Conservation (phyloP, 2,329 filamentous ascomycete genomes). For the Colletotrichum sojae region DNA sequence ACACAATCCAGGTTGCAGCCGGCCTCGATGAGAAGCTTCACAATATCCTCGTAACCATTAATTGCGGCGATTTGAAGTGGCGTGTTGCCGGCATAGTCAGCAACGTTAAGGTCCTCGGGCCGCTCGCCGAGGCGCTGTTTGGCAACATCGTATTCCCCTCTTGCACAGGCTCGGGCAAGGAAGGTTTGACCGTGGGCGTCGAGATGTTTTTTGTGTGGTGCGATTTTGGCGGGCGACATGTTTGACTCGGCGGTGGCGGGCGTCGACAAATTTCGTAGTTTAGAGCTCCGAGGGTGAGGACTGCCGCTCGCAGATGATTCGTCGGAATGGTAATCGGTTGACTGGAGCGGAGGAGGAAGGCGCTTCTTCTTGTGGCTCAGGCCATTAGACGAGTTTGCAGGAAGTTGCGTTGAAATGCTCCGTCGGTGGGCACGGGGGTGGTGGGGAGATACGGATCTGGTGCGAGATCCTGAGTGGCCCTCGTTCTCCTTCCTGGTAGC, state of each 20-base stretch:
- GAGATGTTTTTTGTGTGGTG: slow-evolving; percentile 85
- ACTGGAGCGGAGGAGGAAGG: slow-evolving; percentile 71
- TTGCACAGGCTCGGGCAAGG: slow-evolving; percentile 90
- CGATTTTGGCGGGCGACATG: slow-evolving; percentile 77
- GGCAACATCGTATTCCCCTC: slow-evolving; percentile 84
- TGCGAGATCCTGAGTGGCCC: slow-evolving; percentile 44
- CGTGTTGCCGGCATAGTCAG: slow-evolving; percentile 96
- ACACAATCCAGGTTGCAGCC: slow-evolving; percentile 87
- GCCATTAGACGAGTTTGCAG: slow-evolving; percentile 68
- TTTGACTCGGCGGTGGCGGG: slow-evolving; percentile 71
- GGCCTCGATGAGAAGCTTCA: slow-evolving; percentile 86
- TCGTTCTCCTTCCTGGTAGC: slow-evolving; percentile 52
- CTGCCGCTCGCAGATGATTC: slow-evolving; percentile 74
- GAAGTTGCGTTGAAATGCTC: slow-evolving; percentile 75
- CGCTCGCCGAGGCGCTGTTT: slow-evolving; percentile 82
- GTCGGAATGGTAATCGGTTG: slow-evolving; percentile 77
- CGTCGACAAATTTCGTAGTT: slow-evolving; percentile 68
- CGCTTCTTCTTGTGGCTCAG: slow-evolving; percentile 73
- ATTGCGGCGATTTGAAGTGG: slow-evolving; percentile 94
- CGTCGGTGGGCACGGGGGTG: slow-evolving; percentile 71
- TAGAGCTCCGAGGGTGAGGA: slow-evolving; percentile 71
- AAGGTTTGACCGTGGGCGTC: slow-evolving; percentile 94
- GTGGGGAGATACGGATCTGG: slow-evolving; percentile 72
- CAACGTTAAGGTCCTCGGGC: slow-evolving; percentile 88
- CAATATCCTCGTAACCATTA: slow-evolving; percentile 88